phyloP scores from a whole-genome alignment of 768 basidiomycete species.

The Mycena rosella region DNA sequence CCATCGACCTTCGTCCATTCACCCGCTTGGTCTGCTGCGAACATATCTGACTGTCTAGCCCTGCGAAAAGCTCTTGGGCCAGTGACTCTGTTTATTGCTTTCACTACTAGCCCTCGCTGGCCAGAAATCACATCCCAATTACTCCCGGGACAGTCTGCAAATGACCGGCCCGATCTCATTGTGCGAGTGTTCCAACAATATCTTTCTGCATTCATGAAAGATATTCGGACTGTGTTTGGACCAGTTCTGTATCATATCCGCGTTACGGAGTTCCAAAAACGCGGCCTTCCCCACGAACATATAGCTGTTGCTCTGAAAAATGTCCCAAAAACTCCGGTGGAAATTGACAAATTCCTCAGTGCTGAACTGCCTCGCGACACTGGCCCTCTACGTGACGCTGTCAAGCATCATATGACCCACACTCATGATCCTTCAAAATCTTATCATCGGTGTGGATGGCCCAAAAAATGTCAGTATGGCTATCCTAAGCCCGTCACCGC shows the following conservation, averaged over 20 bases:
- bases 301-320: background rate
- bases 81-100: constrained; percentile 16
- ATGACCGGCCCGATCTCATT: constrained; percentile 20
- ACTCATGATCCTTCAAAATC: background rate
- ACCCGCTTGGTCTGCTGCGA: constrained; percentile 8
- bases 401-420: constrained; percentile 5
- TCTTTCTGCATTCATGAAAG: constrained; percentile 6
- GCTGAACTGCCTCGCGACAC: background rate
- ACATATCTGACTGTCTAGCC: constrained; percentile 8
- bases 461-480: constrained; percentile 1
- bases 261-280: background rate
- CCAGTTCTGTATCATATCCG: background rate
- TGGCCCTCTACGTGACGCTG: constrained; percentile 2
- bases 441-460: constrained; percentile 13
- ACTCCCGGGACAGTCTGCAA: constrained; percentile 11
- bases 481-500: background rate
- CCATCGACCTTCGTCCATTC: constrained; percentile 12
- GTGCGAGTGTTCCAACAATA: constrained; percentile 12
- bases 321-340: background rate
- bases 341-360: constrained; percentile 6
- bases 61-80: background rate
- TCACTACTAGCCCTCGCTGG: constrained; percentile 21
- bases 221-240: background rate
- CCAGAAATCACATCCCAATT: constrained; percentile 9
- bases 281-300: background rate